These are phyloP conservation scores for Arabis alpina DNA, from an alignment of 345 rosid species.

Conservation along the genomic window DNA sequence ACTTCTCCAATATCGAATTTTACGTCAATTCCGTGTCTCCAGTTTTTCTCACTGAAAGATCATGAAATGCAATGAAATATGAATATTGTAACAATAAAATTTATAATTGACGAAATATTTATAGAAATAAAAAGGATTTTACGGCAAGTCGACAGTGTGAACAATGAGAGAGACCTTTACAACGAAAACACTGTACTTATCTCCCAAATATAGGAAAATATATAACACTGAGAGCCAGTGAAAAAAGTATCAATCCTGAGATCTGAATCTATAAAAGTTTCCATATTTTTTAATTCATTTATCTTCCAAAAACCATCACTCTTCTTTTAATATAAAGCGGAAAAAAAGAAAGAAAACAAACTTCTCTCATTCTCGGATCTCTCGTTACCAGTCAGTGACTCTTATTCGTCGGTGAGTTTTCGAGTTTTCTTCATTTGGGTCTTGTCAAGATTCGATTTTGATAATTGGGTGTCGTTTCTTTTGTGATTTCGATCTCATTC, in stretches of 20 bases:
- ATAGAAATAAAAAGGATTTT: neutral
- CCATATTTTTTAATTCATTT: neutral
- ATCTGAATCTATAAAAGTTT: conserved; percentile 40
- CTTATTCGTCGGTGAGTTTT: conserved; percentile 28
- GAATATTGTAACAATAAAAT: too few species aligned
- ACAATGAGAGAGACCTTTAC: conserved; percentile 32
- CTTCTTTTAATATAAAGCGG: neutral
- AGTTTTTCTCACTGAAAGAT: too few species aligned
- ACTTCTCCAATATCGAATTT: conserved; percentile 9
- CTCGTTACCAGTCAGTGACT: conserved; percentile 18
- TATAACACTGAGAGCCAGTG: conserved; percentile 15
- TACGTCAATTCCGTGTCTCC: too few species aligned
- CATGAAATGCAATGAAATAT: neutral
- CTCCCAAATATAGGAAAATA: conserved; percentile 19
- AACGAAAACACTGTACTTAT: conserved; percentile 32
- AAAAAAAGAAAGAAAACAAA: neutral
- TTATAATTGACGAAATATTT: too few species aligned
- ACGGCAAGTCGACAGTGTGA: conserved; percentile 42
- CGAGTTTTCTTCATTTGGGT: neutral
- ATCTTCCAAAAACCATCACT: conserved; percentile 2
- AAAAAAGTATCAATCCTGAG: conserved; percentile 31
- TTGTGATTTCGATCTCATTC: conserved; percentile 9
- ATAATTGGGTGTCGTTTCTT: neutral
- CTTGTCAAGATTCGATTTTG: neutral
- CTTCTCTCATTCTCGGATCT: conserved; percentile 40